Evolutionary conservation across 495 filamentous ascomycete species (phyloP).

Genomic region (Trichoderma virens): DNA sequence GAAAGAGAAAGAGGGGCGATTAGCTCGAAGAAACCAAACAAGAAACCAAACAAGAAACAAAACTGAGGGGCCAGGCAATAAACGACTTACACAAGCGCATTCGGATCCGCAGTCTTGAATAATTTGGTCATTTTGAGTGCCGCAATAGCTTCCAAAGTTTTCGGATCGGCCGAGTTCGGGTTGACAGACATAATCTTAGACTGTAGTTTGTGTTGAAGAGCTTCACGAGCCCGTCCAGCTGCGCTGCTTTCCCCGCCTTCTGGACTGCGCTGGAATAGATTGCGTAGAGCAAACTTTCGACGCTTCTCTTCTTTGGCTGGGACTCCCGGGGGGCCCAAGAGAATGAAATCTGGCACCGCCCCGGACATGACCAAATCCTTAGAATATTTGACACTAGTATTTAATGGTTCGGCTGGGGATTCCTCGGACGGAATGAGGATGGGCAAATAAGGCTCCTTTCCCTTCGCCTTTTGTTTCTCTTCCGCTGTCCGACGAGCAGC

Average conservation of each 20-base stretch:
- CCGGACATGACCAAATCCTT: background rate
- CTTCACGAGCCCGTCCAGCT: conserved; percentile 1
- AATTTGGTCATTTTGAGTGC: conserved; percentile 13
- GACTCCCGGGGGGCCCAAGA: background rate
- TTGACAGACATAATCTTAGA: background rate
- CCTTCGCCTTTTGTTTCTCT: conserved; percentile 13
- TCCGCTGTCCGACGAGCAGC: background rate
- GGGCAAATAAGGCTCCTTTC: background rate
- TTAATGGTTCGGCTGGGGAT: background rate
- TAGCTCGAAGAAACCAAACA: background rate
- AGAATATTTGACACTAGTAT: background rate
- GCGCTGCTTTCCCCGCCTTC: conserved; percentile 9
- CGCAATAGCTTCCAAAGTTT: background rate
- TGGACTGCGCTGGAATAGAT: conserved; percentile 1
- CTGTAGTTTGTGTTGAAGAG: background rate
- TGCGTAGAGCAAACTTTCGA: conserved; percentile 9
- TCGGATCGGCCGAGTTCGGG: background rate
- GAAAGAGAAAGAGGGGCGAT: background rate
- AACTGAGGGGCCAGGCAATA: background rate
- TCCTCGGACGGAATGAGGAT: background rate
- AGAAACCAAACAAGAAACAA: background rate
- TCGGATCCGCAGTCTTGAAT: conserved; percentile 13
- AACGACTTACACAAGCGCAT: conserved; percentile 19
- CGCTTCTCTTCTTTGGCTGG: conserved; percentile 10
- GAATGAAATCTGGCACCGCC: background rate